Base-by-base conservation (phyloP, 2,329 filamentous ascomycete genomes). In the Fusarium subtropicale region DNA sequence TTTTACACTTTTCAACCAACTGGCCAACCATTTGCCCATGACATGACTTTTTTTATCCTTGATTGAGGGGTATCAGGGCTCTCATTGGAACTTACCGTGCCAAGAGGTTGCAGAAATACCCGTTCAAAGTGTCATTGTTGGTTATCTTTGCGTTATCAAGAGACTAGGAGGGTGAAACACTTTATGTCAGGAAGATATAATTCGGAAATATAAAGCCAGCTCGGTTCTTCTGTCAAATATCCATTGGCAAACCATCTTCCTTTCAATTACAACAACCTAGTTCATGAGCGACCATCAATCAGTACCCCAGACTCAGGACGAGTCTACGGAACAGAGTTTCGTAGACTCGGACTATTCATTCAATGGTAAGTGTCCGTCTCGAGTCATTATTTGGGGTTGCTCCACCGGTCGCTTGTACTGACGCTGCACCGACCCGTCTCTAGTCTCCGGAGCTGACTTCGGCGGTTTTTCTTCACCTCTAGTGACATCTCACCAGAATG, bases 1-100 rank as follows among this genome's bases (percentile, higher is more conserved):
- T 71, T 26, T 59, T 70, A 68, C 59, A 71, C 59, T 70, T 70
- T 68, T 44, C 45, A 39, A 64, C 62, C 67, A 69, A 64, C 66
- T 28, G 24, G 22, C 67, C 63, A 70, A 71, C 51, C 58, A 68
- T 53, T 54, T 31, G 18, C 26, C 16, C 34, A 69, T 64, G 34
- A 48, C 28, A 46, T 67, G 63, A 52, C 56, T 26, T 26, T 53
- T 28, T 53, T 31, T 7, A 26, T 34, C 33, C 51, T 26, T 31
- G 15, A 33, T 28, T 70, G 67, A 68, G 62, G 56, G 57, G 51
- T 45, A n/a, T 47, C 36, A 30, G 41, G 30, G 13, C 45, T 24
- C 26, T 52, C 51, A 64, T 68, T 64, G 63, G 64, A 61, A 60
- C n/a, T 48, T 64, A 7, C 48, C 48, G 20, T 2, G 26, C 41